Evolutionary conservation across 257 asterid species (phyloP).

Genomic region (Plectranthus barbatus): DNA sequence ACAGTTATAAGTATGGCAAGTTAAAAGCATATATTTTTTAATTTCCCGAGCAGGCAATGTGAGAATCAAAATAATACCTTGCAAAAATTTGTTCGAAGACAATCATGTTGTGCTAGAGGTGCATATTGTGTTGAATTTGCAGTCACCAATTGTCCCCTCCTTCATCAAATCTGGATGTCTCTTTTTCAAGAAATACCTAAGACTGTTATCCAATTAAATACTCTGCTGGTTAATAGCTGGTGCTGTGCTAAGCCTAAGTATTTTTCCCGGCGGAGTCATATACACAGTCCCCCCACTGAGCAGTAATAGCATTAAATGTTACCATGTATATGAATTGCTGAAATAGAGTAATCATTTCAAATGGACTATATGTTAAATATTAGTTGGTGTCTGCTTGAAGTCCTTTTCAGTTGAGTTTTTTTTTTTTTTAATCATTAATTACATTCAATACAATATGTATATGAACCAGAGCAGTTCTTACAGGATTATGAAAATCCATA

Average conservation of each 20-base stretch:
- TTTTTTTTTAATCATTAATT: slow-evolving; percentile 1
- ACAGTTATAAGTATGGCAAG: neutral
- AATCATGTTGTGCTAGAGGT: neutral
- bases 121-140: slow-evolving; percentile 1
- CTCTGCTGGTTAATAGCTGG: neutral
- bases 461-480: slow-evolving; percentile 31
- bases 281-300: neutral
- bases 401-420: neutral
- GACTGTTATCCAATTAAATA: neutral
- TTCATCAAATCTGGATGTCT: neutral
- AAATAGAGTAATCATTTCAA: neutral
- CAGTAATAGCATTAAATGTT: neutral
- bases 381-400: neutral
- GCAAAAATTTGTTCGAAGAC: neutral
- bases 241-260: neutral
- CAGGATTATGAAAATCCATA: slow-evolving; percentile 18
- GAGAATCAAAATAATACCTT: neutral
- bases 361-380: neutral
- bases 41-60: neutral
- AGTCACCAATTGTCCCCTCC: neutral
- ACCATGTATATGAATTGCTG: neutral
- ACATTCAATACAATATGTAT: neutral
- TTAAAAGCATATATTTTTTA: neutral
- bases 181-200: neutral
- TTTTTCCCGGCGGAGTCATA: neutral